Conservation (phyloP, 2,329 filamentous ascomycete genomes). For the Aspergillus proliferans region DNA sequence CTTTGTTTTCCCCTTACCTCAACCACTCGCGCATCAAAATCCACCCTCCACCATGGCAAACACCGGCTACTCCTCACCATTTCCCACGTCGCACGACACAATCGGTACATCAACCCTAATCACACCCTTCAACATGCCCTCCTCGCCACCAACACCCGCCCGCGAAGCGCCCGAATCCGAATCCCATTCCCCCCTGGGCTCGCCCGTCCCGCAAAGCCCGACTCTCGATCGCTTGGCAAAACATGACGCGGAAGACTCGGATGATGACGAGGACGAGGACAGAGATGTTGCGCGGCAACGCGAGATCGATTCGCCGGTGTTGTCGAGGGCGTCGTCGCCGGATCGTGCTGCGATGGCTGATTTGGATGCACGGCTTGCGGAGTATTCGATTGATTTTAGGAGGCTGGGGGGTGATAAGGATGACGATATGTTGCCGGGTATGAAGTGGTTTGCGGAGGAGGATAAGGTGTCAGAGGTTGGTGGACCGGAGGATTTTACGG, state of each 20-base stretch:
- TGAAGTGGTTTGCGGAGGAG: constrained; percentile 17
- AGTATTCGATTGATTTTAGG: constrained; percentile 36
- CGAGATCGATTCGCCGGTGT: constrained; percentile 7
- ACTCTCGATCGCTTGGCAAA: constrained; percentile 12
- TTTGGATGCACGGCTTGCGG: constrained; percentile 34
- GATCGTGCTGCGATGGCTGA: constrained; percentile 23
- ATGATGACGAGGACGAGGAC: not conserved
- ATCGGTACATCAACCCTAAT: constrained; percentile 35
- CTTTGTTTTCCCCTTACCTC: constrained; percentile 1
- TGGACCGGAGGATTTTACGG: constrained; percentile 38
- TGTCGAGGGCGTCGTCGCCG: constrained; percentile 15
- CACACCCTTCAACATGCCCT: constrained; percentile 32
- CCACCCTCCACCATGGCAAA: constrained; percentile 29
- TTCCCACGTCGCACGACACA: constrained; percentile 37
- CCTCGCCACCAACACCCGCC: constrained; percentile 25
- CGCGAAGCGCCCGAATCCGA: constrained; percentile 7
- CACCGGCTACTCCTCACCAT: constrained; percentile 32
- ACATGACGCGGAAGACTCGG: not conserved
- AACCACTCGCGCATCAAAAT: not conserved
- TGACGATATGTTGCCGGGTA: constrained; percentile 18
- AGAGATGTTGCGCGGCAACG: constrained; percentile 7
- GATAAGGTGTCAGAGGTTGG: constrained; percentile 34
- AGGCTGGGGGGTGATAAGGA: constrained; percentile 26
- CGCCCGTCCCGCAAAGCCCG: constrained; percentile 20
- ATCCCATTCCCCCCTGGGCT: constrained; percentile 4